Conservation (phyloP, 441 rosid genomes). For the Brassica balearica region DNA sequence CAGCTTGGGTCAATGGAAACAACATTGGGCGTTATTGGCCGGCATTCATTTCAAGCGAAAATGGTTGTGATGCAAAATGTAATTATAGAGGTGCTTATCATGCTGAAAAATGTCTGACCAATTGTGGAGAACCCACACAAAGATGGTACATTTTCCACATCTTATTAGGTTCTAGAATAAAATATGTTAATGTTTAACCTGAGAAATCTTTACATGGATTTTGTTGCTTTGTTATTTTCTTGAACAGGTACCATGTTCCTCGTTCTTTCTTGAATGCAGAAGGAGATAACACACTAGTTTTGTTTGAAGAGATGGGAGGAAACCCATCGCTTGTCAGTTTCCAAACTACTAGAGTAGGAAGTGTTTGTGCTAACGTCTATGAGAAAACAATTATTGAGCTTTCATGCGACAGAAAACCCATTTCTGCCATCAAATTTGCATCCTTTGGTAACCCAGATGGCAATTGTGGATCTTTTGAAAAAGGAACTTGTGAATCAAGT, state of each 20-base stretch:
- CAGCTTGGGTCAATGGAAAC: too few relatives aligned
- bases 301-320: slow-evolving; percentile 1
- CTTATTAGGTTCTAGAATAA: background rate
- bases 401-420: background rate
- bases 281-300: background rate
- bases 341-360: slow-evolving; percentile 2
- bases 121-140: background rate
- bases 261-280: too few relatives aligned
- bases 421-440: slow-evolving; percentile 1
- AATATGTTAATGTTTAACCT: background rate
- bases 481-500: too few relatives aligned
- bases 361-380: background rate
- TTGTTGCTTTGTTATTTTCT: background rate
- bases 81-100: too few relatives aligned
- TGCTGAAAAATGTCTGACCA: too few relatives aligned
- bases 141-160: background rate
- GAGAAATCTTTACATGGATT: background rate
- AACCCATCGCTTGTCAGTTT: background rate
- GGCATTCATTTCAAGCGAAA: too few relatives aligned
- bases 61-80: too few relatives aligned
- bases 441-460: slow-evolving; percentile 1
- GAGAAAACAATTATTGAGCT: background rate
- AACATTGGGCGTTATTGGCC: too few relatives aligned
- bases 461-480: background rate
- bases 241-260: too few relatives aligned